phyloP scores from a whole-genome alignment of 1,284 basidiomycete species.

The Trametes hirsuta region DNA sequence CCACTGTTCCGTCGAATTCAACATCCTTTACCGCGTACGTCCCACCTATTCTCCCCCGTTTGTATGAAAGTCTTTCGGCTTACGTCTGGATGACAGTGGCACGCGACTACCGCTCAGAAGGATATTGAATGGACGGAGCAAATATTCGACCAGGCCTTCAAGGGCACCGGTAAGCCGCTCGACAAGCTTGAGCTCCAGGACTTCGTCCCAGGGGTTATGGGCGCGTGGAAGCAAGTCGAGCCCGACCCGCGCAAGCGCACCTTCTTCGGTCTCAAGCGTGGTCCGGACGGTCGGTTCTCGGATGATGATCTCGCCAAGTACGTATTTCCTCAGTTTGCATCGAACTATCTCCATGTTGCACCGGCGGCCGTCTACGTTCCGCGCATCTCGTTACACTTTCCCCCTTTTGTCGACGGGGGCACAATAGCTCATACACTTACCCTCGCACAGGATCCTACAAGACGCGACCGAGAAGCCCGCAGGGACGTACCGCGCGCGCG shows the following conservation, averaged over 20 bases:
- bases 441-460: constrained; percentile 50
- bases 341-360: background rate
- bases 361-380: background rate
- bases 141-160: constrained; percentile 50
- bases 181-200: constrained; percentile 22
- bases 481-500: constrained; percentile 76
- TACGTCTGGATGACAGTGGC: constrained; percentile 49
- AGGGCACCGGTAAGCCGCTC: constrained; percentile 30
- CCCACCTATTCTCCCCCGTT: background rate
- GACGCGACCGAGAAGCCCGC: constrained; percentile 69
- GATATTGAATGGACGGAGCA: constrained; percentile 66
- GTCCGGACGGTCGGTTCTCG: constrained; percentile 58
- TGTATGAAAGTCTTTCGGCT: background rate
- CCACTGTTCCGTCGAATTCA: constrained; percentile 74
- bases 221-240: constrained; percentile 38
- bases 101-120: constrained; percentile 61
- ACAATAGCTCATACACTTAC: background rate
- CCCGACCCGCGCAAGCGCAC: constrained; percentile 52
- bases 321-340: background rate
- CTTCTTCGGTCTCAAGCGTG: constrained; percentile 58
- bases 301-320: constrained; percentile 65
- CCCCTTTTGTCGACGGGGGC: background rate
- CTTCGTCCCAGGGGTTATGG: constrained; percentile 23
- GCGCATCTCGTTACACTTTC: background rate
- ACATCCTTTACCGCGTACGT: constrained; percentile 60